Evolutionary conservation across 1,284 basidiomycete species (phyloP).

Genomic region (Puccinia triticina): DNA sequence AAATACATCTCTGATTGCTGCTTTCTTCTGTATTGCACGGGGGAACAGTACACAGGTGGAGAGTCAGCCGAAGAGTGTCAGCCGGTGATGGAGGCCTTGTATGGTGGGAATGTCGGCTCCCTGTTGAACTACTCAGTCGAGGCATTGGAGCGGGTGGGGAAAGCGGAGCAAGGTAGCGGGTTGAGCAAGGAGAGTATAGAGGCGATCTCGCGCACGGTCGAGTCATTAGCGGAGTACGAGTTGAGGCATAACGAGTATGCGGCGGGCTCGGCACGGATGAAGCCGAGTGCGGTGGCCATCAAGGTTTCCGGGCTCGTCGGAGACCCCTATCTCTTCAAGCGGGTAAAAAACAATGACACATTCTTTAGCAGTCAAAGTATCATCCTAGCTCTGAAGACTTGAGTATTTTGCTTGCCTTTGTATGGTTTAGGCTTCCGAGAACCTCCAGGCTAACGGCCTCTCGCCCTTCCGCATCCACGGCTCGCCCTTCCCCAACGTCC

Average conservation of each 20-base stretch:
- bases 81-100: constrained; percentile 12
- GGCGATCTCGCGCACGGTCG: constrained; percentile 25
- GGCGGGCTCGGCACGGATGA: constrained; percentile 27
- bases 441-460: neutral
- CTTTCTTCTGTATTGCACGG: neutral
- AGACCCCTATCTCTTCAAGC: constrained; percentile 46
- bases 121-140: constrained; percentile 47
- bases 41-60: constrained; percentile 42
- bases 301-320: constrained; percentile 40
- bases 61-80: constrained; percentile 34
- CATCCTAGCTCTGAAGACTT: too few species aligned
- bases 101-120: neutral
- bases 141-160: neutral
- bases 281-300: constrained; percentile 34
- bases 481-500: constrained; percentile 3
- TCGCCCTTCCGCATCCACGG: constrained; percentile 32
- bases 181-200: constrained; percentile 17
- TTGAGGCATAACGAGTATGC: neutral
- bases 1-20: neutral
- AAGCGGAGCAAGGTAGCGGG: neutral
- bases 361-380: too few species aligned
- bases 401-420: too few species aligned
- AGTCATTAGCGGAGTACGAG: neutral
- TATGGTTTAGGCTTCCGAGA: constrained; percentile 39
- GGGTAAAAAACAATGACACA: too few species aligned